A percentile compares a stretch with the other conserved stretches of the same genome.
These are phyloP conservation scores for Pseudisothecium myosuroides DNA, from an alignment of 225 moss, liverwort and hornwort genomes.

Conservation along the genomic window DNA sequence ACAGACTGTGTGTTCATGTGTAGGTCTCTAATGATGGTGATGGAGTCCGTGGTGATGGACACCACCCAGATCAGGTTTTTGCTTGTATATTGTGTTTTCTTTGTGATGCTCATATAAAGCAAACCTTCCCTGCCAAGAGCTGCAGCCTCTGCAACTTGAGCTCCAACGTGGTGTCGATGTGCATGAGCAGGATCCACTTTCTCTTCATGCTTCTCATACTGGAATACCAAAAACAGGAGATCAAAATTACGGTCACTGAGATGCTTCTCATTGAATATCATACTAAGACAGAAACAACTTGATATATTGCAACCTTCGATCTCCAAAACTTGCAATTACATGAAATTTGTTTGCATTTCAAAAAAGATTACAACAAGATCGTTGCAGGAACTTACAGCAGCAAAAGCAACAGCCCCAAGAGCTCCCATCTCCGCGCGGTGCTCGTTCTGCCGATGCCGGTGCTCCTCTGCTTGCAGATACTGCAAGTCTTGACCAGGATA, in stretches of 20 bases:
- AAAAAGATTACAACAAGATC: no score
- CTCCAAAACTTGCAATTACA: not conserved
- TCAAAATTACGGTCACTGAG: not conserved
- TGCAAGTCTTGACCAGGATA: not conserved
- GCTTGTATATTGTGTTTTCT: not conserved
- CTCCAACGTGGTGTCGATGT: not conserved
- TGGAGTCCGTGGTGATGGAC: not conserved
- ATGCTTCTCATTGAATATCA: not conserved
- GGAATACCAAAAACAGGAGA: not conserved
- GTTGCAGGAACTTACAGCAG: not conserved
- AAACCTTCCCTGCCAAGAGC: not conserved
- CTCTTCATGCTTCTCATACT: not conserved
- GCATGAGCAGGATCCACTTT: not conserved
- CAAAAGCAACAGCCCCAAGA: not conserved
- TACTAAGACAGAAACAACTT: not conserved
- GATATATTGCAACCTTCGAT: not conserved
- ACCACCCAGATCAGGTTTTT: not conserved
- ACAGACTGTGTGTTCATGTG: not conserved
- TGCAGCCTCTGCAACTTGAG: not conserved
- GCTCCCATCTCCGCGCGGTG: not conserved
- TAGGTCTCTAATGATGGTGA: not conserved
- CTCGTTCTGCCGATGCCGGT: not conserved
- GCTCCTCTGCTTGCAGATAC: not conserved
- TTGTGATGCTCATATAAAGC: not conserved
- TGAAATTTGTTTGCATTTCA: not conserved